A percentile compares a stretch with the other conserved stretches of the same genome.
Evolutionary conservation across 2,329 filamentous ascomycete species (phyloP).

Genomic region (Capronia americana): DNA sequence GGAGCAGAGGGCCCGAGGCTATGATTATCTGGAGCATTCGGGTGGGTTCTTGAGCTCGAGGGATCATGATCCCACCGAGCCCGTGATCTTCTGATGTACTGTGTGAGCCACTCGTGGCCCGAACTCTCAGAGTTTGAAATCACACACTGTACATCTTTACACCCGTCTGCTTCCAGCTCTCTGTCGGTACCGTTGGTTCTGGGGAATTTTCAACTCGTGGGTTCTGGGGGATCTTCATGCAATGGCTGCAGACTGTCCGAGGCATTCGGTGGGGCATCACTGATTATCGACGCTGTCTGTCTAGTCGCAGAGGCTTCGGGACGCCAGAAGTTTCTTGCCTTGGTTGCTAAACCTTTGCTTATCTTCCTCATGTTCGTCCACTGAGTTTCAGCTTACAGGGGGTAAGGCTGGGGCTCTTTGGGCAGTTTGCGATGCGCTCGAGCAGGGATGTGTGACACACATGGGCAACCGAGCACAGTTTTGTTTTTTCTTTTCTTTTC

Average conservation of each 20-base stretch:
- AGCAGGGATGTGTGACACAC: conserved; percentile 22
- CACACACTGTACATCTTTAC: background rate
- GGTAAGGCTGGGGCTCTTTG: background rate
- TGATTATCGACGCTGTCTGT: conserved; percentile 29
- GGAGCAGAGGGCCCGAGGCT: conserved; percentile 21
- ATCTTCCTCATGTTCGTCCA: conserved; percentile 1
- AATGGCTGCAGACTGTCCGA: conserved; percentile 24
- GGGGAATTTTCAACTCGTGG: background rate
- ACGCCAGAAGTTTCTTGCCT: conserved; percentile 25
- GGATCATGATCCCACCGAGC: conserved; percentile 4
- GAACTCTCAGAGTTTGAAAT: background rate
- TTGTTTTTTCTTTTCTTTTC: conserved; percentile 8
- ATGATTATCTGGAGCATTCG: conserved; percentile 29
- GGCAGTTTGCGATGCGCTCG: conserved; percentile 11
- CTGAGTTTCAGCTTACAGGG: background rate
- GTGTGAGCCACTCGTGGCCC: background rate
- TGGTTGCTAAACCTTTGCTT: conserved; percentile 11
- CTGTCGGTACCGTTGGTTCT: background rate
- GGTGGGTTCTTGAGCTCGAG: conserved; percentile 16
- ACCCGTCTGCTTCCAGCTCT: background rate
- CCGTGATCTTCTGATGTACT: background rate
- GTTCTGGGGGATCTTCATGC: conserved; percentile 4
- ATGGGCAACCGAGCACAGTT: conserved; percentile 18
- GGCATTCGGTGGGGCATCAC: conserved; percentile 32
- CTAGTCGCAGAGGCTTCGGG: conserved; percentile 23